Evolutionary conservation across 1,284 basidiomycete genomes (phyloP), one percentile per base, ranked within the genome.

Genomic region (Irpex sp.): DNA sequence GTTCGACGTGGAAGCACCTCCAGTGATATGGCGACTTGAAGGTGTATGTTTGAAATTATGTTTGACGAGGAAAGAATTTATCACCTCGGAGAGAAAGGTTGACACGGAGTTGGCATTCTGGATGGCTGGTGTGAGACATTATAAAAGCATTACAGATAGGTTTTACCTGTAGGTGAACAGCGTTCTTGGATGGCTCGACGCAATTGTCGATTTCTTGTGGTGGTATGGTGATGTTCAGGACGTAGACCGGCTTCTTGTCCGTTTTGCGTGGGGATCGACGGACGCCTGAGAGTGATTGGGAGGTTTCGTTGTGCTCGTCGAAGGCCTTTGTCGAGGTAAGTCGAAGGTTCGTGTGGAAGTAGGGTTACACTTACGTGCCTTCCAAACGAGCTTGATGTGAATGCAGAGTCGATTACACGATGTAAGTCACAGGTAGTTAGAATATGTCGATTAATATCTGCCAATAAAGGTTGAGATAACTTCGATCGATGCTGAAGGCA

Each of bases 381-480:
- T 20, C 85, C 83, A 79, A 96, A 96, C 5, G 91, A 86, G 76
- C 94, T 95, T 2, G 85, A 80, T 4, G 86, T 80, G 77, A 97
- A 97, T 22, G 84, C 82, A 27, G 82, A 82, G 69, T 96, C 91
- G 72, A 98, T 91, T 44, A 85, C 77, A 10, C 87, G 87, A 78
- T 96, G 93, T 10, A 98, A 81, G 54, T 95, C 93, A 75, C 92
- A 91, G 11, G 80, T 76, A 11, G 89, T 84, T 42, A 98, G 80
- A 1, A 91, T 91, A 77, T 95, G 94, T 18, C 85, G 85, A 80
- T 98, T 98, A 78, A 98, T 86, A 78, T 94, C 96, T 97, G 49
- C 75, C 44, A 59, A 32, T 27, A 58, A 27, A 18, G 24, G 27
- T 73, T 44, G 74, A 32, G 24, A 18, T 65, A 56, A 24, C 58